These are phyloP conservation scores for Lomentospora prolificans DNA, from an alignment of 2,329 filamentous ascomycete genomes.

Conservation along the genomic window DNA sequence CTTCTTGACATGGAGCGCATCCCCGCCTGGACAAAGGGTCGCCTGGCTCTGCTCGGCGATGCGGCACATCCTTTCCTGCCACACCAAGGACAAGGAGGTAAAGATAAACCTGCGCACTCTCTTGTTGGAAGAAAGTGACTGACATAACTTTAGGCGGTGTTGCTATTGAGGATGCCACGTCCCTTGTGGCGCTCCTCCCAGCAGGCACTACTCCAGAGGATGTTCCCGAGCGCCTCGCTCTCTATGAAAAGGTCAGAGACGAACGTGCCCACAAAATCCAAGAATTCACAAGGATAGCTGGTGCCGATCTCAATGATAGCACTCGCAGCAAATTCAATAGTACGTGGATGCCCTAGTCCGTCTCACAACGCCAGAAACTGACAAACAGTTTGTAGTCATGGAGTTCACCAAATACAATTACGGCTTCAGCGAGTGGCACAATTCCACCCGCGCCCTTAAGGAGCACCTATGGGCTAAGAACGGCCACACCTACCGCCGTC, in stretches of 20 bases:
- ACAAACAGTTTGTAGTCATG: too few relatives aligned
- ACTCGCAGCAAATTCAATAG: slow-evolving; percentile 26
- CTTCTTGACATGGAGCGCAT: slow-evolving; percentile 53
- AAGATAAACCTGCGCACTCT: slow-evolving; percentile 12
- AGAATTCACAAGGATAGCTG: slow-evolving; percentile 42
- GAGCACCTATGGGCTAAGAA: slow-evolving; percentile 12
- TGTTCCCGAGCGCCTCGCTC: slow-evolving; percentile 42
- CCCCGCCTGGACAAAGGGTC: slow-evolving; percentile 41
- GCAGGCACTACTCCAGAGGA: slow-evolving; percentile 30
- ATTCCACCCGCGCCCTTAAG: slow-evolving; percentile 11
- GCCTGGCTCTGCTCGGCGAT: slow-evolving; percentile 52
- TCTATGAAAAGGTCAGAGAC: slow-evolving; percentile 50
- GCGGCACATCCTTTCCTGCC: slow-evolving; percentile 60
- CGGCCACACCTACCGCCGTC: slow-evolving; percentile 10
- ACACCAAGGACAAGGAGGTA: slow-evolving; percentile 26
- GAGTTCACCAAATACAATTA: slow-evolving; percentile 5
- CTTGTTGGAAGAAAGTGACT: slow-evolving; percentile 17
- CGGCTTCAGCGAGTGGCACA: slow-evolving; percentile 15
- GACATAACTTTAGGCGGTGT: slow-evolving; percentile 51
- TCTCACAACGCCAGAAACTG: too few relatives aligned
- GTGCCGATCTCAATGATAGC: slow-evolving; percentile 32
- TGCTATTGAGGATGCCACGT: slow-evolving; percentile 58
- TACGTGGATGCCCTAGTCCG: slow-evolving; percentile 25
- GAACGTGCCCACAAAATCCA: slow-evolving; percentile 49
- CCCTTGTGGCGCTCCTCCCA: slow-evolving; percentile 46